Base-by-base conservation (phyloP, 441 rosid genomes). In the Eutrema salsugineum region DNA sequence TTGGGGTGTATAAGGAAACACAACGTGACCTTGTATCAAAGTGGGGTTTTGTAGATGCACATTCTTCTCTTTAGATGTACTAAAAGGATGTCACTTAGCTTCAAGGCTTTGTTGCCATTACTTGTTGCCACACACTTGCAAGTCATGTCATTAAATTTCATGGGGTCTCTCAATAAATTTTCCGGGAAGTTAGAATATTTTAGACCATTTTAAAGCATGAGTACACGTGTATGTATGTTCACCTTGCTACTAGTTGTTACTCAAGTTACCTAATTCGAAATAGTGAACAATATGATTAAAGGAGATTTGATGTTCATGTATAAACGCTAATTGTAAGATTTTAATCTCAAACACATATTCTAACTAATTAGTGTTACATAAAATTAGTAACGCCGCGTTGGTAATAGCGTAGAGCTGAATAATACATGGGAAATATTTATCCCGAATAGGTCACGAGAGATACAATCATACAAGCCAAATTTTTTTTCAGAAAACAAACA, bases 81-180 rank as follows among this genome's bases (percentile, higher is more conserved):
- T 39, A 66, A 24, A 66, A 61, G 17, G 3, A 66, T 51, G n/a
- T 28, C 5, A 20, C 28, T 20, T 62, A 5, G 58, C 63, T 44
- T 44, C 39, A 72, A 55, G 19, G 77, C 51, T 27, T 64, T 72
- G 65, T 36, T 72, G 77, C 65, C 77, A 63, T 36, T 27, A 55
- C 57, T 27, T 7, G 58, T 8, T 16, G 33, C 77, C 77, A 72
- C 65, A 64, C 48, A 72, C 71, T 55, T 55, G 49, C 22, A 44
- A 55, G 58, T 55, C 48, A 55, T 35, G 70, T 46, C 71, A 72
- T 64, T 64, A 24, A 72, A 64, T 55, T 63, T 14, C 50, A 36
- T 55, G 19, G 12, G 65, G 58, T 55, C 70, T 62, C 42, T 35
- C 16, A 27, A 30, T 1, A 6, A 56, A 35, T 2, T 9, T 56